A percentile compares a stretch with the other conserved stretches of the same genome.
Evolutionary conservation across 139 green algal genomes (phyloP).

Genomic region (Spirogloea muscicola): DNA sequence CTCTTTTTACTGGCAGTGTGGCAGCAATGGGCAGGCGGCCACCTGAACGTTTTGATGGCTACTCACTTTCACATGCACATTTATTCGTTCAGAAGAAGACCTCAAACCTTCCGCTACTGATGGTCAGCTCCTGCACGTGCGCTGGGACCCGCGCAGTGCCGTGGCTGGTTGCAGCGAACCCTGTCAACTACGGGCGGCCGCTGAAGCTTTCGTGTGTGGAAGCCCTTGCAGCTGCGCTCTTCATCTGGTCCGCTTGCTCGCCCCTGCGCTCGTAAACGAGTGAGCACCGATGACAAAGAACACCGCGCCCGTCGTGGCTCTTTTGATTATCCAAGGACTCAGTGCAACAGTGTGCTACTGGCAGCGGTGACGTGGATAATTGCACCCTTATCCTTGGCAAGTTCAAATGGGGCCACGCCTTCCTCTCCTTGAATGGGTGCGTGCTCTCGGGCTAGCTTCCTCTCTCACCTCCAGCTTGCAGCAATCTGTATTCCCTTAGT

Average conservation of each 20-base stretch:
- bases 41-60: no score
- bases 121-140: no score
- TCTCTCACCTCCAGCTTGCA: no score
- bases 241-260: no score
- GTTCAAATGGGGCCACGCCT: constrained; percentile 79
- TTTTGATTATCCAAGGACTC: constrained; percentile 53
- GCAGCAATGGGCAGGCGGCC: no score
- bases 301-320: constrained; percentile 79
- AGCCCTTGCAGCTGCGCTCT: constrained; percentile 55
- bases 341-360: not conserved
- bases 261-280: not conserved
- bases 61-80: no score
- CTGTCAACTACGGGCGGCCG: constrained; percentile 90
- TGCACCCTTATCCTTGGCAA: constrained; percentile 40
- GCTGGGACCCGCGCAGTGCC: constrained; percentile 73
- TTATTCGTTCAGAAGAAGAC: no score
- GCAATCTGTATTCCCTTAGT: no score
- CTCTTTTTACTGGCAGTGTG: no score
- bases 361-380: constrained; percentile 54
- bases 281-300: not conserved
- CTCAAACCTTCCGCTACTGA: no score
- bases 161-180: constrained; percentile 95
- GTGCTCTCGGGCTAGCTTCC: no score
- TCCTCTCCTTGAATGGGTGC: constrained; percentile 77
- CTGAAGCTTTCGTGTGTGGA: constrained; percentile 96